These are phyloP conservation scores for Amanita inopinata DNA, from an alignment of 768 basidiomycete species.

Conservation along the genomic window DNA sequence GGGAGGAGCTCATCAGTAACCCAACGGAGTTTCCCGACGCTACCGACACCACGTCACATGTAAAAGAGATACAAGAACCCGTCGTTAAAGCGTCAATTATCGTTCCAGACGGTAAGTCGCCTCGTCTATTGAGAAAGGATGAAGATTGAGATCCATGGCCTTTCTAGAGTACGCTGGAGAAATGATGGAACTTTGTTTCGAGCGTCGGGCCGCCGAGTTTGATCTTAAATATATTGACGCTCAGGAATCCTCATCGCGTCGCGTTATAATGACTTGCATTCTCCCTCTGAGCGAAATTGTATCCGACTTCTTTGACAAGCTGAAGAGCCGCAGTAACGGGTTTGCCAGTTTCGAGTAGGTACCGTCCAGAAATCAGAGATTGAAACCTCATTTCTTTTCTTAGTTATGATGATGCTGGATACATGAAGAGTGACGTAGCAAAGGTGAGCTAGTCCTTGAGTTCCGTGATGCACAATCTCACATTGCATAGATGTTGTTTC, in stretches of 20 bases:
- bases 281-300: slow-evolving; percentile 92
- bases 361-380: background rate
- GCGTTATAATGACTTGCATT: slow-evolving; percentile 72
- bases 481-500: slow-evolving; percentile 66
- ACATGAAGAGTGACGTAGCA: slow-evolving; percentile 66
- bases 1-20: slow-evolving; percentile 67
- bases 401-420: slow-evolving; percentile 94
- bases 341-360: slow-evolving; percentile 88
- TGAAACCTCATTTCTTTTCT: slow-evolving; percentile 8
- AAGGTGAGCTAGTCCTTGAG: slow-evolving; percentile 43
- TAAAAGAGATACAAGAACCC: slow-evolving; percentile 82
- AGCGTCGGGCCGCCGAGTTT: slow-evolving; percentile 74
- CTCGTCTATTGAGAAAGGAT: background rate
- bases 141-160: background rate
- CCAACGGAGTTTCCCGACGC: slow-evolving; percentile 93
- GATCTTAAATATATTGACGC: slow-evolving; percentile 79
- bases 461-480: background rate
- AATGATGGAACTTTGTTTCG: slow-evolving; percentile 92
- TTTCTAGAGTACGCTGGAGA: slow-evolving; percentile 79
- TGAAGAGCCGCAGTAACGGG: slow-evolving; percentile 88
- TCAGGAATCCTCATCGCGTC: slow-evolving; percentile 38
- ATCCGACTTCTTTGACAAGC: slow-evolving; percentile 88
- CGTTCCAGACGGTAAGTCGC: slow-evolving; percentile 70
- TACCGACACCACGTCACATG: slow-evolving; percentile 45
- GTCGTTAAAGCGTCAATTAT: slow-evolving; percentile 91